phyloP scores from a whole-genome alignment of 2,329 filamentous ascomycete species.

The Sclerotinia nivalis region DNA sequence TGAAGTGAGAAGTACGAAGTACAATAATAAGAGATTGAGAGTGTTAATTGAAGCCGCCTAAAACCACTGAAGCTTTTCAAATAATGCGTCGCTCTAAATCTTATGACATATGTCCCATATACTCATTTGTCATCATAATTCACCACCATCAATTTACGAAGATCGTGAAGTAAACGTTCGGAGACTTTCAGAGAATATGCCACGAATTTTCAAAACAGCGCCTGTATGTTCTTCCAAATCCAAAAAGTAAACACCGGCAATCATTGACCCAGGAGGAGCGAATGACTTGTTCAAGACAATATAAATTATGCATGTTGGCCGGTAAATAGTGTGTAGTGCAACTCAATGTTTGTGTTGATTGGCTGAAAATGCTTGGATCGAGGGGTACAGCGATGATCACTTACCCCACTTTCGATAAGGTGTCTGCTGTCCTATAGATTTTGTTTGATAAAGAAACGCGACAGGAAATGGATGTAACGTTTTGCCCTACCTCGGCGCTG shows the following conservation, averaged over 20 bases:
- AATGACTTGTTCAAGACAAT: neutral
- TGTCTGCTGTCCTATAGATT: neutral
- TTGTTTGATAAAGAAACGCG: no score
- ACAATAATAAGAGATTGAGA: no score
- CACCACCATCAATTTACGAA: no score
- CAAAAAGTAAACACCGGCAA: neutral
- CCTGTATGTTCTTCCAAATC: neutral
- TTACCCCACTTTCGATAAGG: constrained; percentile 10
- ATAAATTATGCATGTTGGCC: neutral
- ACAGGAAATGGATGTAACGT: constrained; percentile 19
- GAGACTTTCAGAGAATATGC: neutral
- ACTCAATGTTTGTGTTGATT: neutral
- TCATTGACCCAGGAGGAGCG: neutral
- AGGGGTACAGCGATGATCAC: constrained; percentile 9
- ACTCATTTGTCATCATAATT: no score
- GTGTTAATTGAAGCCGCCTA: no score
- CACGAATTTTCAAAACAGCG: no score
- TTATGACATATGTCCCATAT: no score
- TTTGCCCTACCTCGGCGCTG: neutral
- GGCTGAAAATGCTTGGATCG: neutral
- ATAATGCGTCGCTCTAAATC: no score
- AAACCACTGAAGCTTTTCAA: no score
- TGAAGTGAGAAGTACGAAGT: no score
- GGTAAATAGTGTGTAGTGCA: neutral
- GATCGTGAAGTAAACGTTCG: no score